Conservation (phyloP, 2,329 filamentous ascomycete species). For the Fusarium sororula region DNA sequence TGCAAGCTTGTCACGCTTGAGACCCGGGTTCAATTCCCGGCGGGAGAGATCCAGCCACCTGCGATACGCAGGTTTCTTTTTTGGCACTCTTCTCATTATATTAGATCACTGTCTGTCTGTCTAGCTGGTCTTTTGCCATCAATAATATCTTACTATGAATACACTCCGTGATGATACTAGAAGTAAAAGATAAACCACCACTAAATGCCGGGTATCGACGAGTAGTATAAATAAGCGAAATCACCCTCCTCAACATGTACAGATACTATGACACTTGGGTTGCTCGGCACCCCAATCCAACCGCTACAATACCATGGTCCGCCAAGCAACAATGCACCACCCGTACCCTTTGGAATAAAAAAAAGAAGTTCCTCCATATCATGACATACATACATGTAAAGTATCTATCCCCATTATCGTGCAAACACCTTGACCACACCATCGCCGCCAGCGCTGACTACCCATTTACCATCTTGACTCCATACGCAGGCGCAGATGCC, state of each 20-base stretch:
- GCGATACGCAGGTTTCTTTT: constrained; percentile 5
- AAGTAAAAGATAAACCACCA: constrained; percentile 21
- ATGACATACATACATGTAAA: constrained; percentile 8
- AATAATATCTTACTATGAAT: constrained; percentile 9
- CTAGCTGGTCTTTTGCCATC: background rate
- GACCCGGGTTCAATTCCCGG: constrained; percentile 40
- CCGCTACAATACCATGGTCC: constrained; percentile 8
- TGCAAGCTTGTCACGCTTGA: constrained; percentile 40
- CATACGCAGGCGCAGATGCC: constrained; percentile 94
- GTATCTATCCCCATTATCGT: constrained; percentile 34
- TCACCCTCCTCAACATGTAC: constrained; percentile 18
- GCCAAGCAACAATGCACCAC: constrained; percentile 29
- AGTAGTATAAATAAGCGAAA: constrained; percentile 42
- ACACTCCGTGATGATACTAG: constrained; percentile 16
- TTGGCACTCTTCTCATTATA: background rate
- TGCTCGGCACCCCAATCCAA: constrained; percentile 28
- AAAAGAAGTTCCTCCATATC: constrained; percentile 6
- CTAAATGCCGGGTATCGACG: constrained; percentile 48
- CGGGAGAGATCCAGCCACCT: constrained; percentile 37
- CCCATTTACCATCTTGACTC: constrained; percentile 94
- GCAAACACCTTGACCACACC: constrained; percentile 94
- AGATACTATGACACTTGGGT: constrained; percentile 34
- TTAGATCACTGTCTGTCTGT: background rate
- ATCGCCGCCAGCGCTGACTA: constrained; percentile 93
- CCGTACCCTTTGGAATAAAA: background rate